phyloP scores from a whole-genome alignment of 176 grass and related monocot species.

The Triticum turgidum region DNA sequence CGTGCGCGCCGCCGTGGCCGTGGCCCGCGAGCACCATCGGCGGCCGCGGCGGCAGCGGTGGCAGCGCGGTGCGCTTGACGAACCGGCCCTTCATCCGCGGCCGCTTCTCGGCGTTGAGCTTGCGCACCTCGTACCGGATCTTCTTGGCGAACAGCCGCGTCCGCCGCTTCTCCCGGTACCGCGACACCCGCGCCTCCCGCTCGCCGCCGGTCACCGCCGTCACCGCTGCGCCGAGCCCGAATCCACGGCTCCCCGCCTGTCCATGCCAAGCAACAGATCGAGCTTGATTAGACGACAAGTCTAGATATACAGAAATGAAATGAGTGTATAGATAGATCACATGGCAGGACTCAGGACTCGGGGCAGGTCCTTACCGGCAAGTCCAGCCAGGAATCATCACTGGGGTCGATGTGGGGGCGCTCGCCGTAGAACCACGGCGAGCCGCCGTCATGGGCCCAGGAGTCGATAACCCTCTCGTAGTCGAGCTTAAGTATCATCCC shows the following conservation, averaged over 20 bases:
- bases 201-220: conserved; percentile 55
- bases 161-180: conserved; percentile 94
- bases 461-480: conserved; percentile 78
- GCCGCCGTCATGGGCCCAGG: conserved; percentile 57
- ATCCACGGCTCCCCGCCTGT: conserved; percentile 22
- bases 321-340: not conserved
- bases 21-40: conserved; percentile 34
- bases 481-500: conserved; percentile 70
- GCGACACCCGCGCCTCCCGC: conserved; percentile 86
- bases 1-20: conserved; percentile 23
- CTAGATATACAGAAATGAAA: not conserved
- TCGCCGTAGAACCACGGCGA: conserved; percentile 80
- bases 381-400: conserved; percentile 60
- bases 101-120: conserved; percentile 99
- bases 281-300: not conserved
- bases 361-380: conserved; percentile 44
- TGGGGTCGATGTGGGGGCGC: conserved; percentile 44
- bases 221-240: conserved; percentile 18
- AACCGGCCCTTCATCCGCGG: conserved; percentile 98
- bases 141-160: conserved; percentile 96
- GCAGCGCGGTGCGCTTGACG: conserved; percentile 66
- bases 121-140: conserved; percentile 99
- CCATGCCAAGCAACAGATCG: not conserved
- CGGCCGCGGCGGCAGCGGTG: conserved; percentile 24
- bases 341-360: not conserved